Base-by-base conservation (phyloP, 192 early-diverging fungal genomes). In the Coemansia sp. region DNA sequence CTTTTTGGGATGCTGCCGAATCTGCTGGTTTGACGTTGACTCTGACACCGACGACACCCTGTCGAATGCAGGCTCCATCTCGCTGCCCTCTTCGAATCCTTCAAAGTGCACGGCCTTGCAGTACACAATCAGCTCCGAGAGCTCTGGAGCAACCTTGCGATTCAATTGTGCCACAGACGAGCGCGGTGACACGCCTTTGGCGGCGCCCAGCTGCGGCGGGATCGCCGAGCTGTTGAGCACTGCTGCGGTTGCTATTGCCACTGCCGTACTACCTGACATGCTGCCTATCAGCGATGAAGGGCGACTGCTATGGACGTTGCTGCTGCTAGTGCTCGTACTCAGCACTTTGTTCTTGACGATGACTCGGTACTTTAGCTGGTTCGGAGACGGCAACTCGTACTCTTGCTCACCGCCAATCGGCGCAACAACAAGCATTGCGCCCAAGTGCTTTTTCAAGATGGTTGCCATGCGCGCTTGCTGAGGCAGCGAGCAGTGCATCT, bases 1-100 rank as follows among this genome's bases (percentile, higher is more conserved):
- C 62, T 89, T 74, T 23, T 66, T 67, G 8, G 75, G 72, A 9
- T 84, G 76, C 40, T 88, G 78, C 46, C 87, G 84, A 19, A 85
- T 64, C 14, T 90, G 75, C 21, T 86, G 70, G 35, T 84, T 70
- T 0, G 89, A 86, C 35, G 87, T 84, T 33, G 78, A 69, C 75
- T 97, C 95, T 14, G 88, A 87, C 37, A 97, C 75, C 13, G 94
- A 96, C 13, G 88, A 82, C 74, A 94, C 88, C 52, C 88, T 80
- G 76, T 90, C 81, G 55, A 83, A 87, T 46, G 80, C 14, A 19
- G 87, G 75, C 68, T 84, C 57, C 33, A 64, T 58, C 32, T 66
- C 70, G 19, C 68, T 68, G 16, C 88, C 77, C 32, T 82, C 75
- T 3, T 76, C 78, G 30, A 91, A 82, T 14, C 84, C 84, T 47